Percentiles rank a stretch among this genome's conserved stretches.
Evolutionary conservation across 148 eudicot species (phyloP).

Genomic region (Polygonum maritimum): DNA sequence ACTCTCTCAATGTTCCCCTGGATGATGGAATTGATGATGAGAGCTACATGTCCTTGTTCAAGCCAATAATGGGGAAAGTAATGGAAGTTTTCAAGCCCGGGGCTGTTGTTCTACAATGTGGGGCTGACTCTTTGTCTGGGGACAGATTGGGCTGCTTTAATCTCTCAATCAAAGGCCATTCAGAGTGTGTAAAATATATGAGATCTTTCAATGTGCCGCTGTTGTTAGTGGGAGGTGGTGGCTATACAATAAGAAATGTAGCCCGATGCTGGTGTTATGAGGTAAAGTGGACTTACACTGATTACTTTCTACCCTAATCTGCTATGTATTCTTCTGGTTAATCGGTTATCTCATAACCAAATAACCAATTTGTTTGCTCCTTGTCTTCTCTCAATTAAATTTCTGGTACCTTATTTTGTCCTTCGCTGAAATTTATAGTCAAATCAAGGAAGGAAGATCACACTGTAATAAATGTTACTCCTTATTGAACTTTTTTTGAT

Average conservation of each 20-base stretch:
- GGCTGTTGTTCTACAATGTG: slow-evolving; percentile 13
- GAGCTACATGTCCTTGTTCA: slow-evolving; percentile 14
- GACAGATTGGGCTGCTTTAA: slow-evolving; percentile 12
- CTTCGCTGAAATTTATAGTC: neutral
- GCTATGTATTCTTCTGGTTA: neutral
- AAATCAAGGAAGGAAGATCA: neutral
- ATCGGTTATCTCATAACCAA: neutral
- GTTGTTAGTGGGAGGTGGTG: slow-evolving; percentile 6
- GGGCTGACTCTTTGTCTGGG: slow-evolving; percentile 12
- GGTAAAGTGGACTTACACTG: neutral
- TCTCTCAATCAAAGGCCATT: slow-evolving; percentile 11
- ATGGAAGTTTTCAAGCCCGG: slow-evolving; percentile 13
- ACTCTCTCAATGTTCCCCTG: slow-evolving; percentile 11
- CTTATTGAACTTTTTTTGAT: neutral
- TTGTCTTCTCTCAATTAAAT: neutral
- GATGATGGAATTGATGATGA: slow-evolving; percentile 13
- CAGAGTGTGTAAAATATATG: slow-evolving; percentile 12
- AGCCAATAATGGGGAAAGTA: slow-evolving; percentile 11
- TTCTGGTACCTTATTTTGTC: neutral
- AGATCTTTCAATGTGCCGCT: slow-evolving; percentile 11
- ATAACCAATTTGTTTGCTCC: neutral
- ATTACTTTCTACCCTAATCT: neutral
- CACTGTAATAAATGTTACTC: neutral
- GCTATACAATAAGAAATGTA: slow-evolving; percentile 14
- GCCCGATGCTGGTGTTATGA: slow-evolving; percentile 15